Conservation (phyloP, 768 basidiomycete genomes). For the Leccinum uliginosum region DNA sequence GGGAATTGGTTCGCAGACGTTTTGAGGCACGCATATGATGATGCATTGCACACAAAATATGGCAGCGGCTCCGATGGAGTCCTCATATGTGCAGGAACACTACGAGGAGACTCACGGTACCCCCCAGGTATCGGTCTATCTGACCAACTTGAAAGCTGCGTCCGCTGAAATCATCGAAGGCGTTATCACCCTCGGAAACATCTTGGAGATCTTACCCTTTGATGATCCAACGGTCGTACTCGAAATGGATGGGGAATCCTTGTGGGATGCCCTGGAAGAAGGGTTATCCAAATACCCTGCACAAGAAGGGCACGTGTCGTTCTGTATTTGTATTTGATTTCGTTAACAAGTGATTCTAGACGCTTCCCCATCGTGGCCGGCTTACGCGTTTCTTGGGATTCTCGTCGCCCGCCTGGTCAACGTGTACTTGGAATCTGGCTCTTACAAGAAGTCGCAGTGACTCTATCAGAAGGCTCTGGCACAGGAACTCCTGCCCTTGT, state of each 20-base stretch:
- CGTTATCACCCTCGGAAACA: constrained; percentile 75
- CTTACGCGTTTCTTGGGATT: constrained; percentile 84
- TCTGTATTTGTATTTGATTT: neutral
- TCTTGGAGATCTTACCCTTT: constrained; percentile 86
- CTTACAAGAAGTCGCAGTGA: constrained; percentile 32
- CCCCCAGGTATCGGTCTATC: constrained; percentile 55
- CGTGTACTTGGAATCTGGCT: constrained; percentile 75
- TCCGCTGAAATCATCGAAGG: constrained; percentile 38
- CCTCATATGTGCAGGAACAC: constrained; percentile 76
- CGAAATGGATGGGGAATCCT: constrained; percentile 69
- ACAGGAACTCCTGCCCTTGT: constrained; percentile 32
- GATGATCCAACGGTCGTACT: constrained; percentile 81
- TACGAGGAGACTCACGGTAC: constrained; percentile 83
- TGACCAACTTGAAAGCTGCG: neutral
- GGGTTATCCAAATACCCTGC: constrained; percentile 77
- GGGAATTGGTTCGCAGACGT: constrained; percentile 88
- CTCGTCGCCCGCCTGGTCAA: constrained; percentile 60
- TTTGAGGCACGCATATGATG: constrained; percentile 77
- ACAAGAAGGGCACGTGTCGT: constrained; percentile 72
- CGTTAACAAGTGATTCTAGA: constrained; percentile 34
- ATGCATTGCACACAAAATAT: constrained; percentile 53
- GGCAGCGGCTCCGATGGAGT: constrained; percentile 73
- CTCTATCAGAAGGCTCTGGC: constrained; percentile 21
- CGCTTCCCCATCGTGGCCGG: constrained; percentile 89
- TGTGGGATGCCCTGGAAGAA: constrained; percentile 78